Conservation (phyloP, 2,329 filamentous ascomycete species). For the Botrytis porri region DNA sequence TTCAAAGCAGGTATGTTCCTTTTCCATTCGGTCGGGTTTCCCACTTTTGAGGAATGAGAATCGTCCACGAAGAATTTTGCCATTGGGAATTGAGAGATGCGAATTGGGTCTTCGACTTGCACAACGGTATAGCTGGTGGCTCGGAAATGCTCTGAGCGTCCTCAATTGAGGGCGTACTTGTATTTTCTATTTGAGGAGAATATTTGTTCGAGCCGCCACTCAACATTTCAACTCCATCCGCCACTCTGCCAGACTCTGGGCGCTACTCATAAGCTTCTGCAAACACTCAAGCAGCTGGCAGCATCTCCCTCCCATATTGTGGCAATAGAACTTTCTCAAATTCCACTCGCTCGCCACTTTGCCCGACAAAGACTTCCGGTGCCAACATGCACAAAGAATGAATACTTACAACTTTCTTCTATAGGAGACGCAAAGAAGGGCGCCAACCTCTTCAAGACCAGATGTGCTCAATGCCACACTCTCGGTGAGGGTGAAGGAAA, state of each 20-base stretch:
- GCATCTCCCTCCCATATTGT: neutral
- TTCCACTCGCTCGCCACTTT: neutral
- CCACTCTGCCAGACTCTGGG: neutral
- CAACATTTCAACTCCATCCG: neutral
- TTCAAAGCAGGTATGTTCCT: constrained; percentile 42
- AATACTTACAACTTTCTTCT: neutral
- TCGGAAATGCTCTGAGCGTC: neutral
- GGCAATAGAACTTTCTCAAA: neutral
- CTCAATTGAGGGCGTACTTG: neutral
- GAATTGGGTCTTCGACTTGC: neutral
- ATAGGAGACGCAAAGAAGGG: constrained; percentile 92
- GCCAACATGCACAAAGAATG: neutral
- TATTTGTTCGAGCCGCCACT: neutral
- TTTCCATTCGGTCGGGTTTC: constrained; percentile 6
- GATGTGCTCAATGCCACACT: constrained; percentile 98
- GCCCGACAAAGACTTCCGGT: neutral
- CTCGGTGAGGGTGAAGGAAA: constrained; percentile 85
- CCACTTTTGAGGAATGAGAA: neutral
- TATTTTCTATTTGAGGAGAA: neutral
- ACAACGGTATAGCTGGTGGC: no score
- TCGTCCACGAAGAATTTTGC: constrained; percentile 12
- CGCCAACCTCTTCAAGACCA: constrained; percentile 98
- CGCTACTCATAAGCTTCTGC: neutral
- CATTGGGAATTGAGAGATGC: constrained; percentile 1
- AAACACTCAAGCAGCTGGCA: neutral